phyloP scores from a whole-genome alignment of 495 filamentous ascomycete genomes.

The Pyrenula aspistea region DNA sequence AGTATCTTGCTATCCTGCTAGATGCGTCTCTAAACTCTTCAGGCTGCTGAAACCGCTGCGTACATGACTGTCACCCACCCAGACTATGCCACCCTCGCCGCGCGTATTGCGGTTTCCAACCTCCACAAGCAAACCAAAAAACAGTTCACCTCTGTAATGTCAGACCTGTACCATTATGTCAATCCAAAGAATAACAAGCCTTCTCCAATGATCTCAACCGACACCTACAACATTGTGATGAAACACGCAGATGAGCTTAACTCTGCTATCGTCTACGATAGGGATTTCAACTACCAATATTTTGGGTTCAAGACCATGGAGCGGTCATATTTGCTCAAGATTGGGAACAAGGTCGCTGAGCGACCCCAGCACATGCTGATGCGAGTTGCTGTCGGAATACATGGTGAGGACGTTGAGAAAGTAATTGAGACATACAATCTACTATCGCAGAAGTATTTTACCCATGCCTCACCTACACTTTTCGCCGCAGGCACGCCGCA shows the following conservation, averaged over 20 bases:
- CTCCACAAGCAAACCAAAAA: constrained; percentile 99
- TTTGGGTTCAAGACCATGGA: constrained; percentile 99
- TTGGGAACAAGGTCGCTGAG: constrained; percentile 88
- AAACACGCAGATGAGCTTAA: constrained; percentile 92
- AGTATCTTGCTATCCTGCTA: constrained; percentile 15
- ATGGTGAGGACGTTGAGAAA: constrained; percentile 86
- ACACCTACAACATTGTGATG: constrained; percentile 84
- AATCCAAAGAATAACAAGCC: constrained; percentile 82
- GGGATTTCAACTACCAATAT: constrained; percentile 99
- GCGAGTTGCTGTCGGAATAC: constrained; percentile 95
- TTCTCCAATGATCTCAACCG: constrained; percentile 85
- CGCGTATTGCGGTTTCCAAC: constrained; percentile 97
- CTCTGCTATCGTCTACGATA: constrained; percentile 96
- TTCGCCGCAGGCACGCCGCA: constrained; percentile 96
- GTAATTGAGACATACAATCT: constrained; percentile 94
- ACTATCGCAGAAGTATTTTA: constrained; percentile 97
- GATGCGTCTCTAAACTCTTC: neutral
- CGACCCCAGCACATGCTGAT: constrained; percentile 98
- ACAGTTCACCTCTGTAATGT: constrained; percentile 89
- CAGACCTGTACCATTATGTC: constrained; percentile 88
- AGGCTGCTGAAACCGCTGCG: constrained; percentile 97
- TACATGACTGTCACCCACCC: constrained; percentile 99
- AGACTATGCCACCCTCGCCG: constrained; percentile 97
- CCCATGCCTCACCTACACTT: constrained; percentile 91
- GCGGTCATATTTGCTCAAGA: constrained; percentile 87